These are phyloP conservation scores for Sporothrix pseudoabietina DNA, from an alignment of 2,329 filamentous ascomycete species.

Conservation along the genomic window DNA sequence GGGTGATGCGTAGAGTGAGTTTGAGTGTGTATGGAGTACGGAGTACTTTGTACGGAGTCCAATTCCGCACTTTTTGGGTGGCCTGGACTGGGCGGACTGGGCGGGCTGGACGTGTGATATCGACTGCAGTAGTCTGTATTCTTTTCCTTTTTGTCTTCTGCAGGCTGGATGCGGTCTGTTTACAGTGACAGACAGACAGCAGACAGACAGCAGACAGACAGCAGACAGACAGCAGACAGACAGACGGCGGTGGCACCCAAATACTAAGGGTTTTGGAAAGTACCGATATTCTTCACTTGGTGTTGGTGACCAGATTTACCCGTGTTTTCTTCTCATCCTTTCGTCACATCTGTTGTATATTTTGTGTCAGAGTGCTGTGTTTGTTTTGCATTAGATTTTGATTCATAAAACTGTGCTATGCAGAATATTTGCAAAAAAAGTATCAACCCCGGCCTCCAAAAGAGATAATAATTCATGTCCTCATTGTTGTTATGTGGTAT, in stretches of 20 bases:
- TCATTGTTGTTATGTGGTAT: slow-evolving; percentile 25
- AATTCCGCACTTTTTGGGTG: no score
- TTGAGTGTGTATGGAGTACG: no score
- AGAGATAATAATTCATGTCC: slow-evolving; percentile 11
- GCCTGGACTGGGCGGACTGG: no score
- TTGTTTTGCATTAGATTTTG: neutral
- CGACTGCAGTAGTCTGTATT: slow-evolving; percentile 6
- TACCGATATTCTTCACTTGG: neutral
- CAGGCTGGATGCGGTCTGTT: neutral
- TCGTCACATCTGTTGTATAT: neutral
- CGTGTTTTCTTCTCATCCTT: neutral
- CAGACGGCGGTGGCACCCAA: neutral
- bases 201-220: no score
- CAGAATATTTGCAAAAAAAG: neutral
- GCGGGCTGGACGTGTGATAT: slow-evolving; percentile 12
- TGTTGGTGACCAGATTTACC: neutral
- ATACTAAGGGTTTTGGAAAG: neutral
- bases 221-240: no score
- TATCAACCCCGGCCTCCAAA: slow-evolving; percentile 12
- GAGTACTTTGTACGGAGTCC: neutral
- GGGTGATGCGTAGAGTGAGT: neutral
- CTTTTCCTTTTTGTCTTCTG: neutral
- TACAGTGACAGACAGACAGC: neutral
- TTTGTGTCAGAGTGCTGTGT: neutral
- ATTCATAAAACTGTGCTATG: neutral